Percentiles rank a stretch among this genome's conserved stretches.
Evolutionary conservation across 75 land plant genomes (phyloP).

Genomic region (Pinus taeda): DNA sequence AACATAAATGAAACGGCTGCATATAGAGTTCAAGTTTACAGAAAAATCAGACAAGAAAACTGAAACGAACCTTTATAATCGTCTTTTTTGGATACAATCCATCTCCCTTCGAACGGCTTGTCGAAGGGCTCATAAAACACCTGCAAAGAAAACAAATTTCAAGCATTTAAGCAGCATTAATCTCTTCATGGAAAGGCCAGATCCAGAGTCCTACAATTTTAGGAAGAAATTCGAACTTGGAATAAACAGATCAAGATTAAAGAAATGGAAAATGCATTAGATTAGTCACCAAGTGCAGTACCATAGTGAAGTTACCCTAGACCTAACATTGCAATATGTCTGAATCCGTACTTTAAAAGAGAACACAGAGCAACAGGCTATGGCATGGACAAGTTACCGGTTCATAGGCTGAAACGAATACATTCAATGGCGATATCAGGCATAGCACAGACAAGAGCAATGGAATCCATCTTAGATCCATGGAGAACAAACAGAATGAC

Average conservation of each 20-base stretch:
- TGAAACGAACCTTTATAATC: slow-evolving; percentile 44
- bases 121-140: slow-evolving; percentile 67
- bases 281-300: background rate
- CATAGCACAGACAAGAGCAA: background rate
- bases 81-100: slow-evolving; percentile 60
- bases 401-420: background rate
- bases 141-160: slow-evolving; percentile 16
- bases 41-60: too few relatives aligned
- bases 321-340: background rate
- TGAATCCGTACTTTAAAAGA: too few relatives aligned
- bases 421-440: slow-evolving; percentile 1
- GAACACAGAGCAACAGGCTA: background rate
- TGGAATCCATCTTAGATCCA: background rate
- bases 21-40: too few relatives aligned
- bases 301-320: background rate
- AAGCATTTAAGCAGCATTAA: background rate
- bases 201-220: background rate
- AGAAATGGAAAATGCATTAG: background rate
- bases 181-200: background rate
- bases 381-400: background rate
- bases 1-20: too few relatives aligned
- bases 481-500: background rate
- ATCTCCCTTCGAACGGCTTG: slow-evolving; percentile 52
- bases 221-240: background rate
- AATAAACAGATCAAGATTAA: background rate